Conservation (phyloP, 2,329 filamentous ascomycete genomes). For the Fusarium chlamydosporum region DNA sequence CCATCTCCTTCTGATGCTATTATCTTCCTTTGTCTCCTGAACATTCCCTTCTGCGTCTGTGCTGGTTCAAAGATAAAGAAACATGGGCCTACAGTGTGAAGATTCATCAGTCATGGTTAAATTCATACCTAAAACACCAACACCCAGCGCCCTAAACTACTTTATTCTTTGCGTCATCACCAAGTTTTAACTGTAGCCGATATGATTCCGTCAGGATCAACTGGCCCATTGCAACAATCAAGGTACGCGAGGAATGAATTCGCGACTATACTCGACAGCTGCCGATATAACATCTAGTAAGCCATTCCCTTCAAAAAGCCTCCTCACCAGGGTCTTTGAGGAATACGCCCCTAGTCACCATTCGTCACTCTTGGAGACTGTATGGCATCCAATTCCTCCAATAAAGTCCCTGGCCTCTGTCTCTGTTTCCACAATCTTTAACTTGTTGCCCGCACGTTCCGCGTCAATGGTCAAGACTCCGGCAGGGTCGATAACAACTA, state of each 20-base stretch:
- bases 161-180: not conserved
- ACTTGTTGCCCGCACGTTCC: conserved; percentile 16
- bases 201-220: not conserved
- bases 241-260: not conserved
- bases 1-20: too few species aligned
- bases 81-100: not conserved
- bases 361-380: conserved; percentile 46
- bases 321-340: conserved; percentile 15
- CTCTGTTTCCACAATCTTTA: conserved; percentile 47
- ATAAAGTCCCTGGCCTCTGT: conserved; percentile 50
- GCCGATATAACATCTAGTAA: conserved; percentile 10
- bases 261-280: not conserved
- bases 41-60: too few species aligned
- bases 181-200: not conserved
- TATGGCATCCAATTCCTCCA: conserved; percentile 51
- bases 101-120: conserved; percentile 7
- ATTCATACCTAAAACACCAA: conserved; percentile 4
- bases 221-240: not conserved
- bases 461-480: conserved; percentile 46
- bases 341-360: conserved; percentile 36
- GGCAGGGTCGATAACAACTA: conserved; percentile 53
- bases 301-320: conserved; percentile 12
- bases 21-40: too few species aligned
- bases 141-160: conserved; percentile 9
- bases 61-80: not conserved